Evolutionary conservation across 2,329 filamentous ascomycete species (phyloP), one percentile per base, ranked within the genome.

Genomic region (Trichoderma breve): DNA sequence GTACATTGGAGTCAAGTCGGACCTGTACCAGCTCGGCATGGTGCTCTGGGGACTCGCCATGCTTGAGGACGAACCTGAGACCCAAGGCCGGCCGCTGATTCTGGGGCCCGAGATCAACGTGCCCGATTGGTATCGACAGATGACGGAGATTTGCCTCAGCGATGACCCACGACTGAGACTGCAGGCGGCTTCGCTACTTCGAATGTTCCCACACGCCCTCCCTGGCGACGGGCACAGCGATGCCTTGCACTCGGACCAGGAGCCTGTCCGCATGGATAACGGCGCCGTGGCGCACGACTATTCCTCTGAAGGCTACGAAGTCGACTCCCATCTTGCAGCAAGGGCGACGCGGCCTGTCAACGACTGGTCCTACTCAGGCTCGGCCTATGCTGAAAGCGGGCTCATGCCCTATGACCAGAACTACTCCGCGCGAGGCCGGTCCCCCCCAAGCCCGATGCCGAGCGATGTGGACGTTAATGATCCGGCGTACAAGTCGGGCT

Each of bases 1-100:
- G 91, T 98, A 97, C 78, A 98, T 99, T 79, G 95, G 96, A 14
- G 94, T 98, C 79, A 99, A 99, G 82, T 97, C 95, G 0, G 96
- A 99, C 81, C 85, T 99, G 1, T 99, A 92, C 78, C 96, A 99
- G 81, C 87, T 98, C 6, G 96, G 96, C 6, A 99, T 99, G 96
- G 94, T 97, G 2, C 84, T 99, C 3, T 99, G 95, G 94, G 94
- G 93, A 26, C 84, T 99, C 60, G 95, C 94, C 1, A 92, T 92
- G 78, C 89, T 95, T 75, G 89, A 95, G 71, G 95, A 98, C 77
- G 95, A 98, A 77, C 96, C 96, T 1, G 96, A 98, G 80, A 86
- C 89, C 24, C 90, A 92, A 73, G 88, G 87, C 55, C 88, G 93
- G 24, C 95, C 95, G 0, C 82, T 97, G 73, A 84, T 83, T 26